A percentile compares a stretch with the other conserved stretches of the same genome.
phyloP scores from a whole-genome alignment of 202 grass and related monocot genomes.

The Cymbopogon flexuosus region DNA sequence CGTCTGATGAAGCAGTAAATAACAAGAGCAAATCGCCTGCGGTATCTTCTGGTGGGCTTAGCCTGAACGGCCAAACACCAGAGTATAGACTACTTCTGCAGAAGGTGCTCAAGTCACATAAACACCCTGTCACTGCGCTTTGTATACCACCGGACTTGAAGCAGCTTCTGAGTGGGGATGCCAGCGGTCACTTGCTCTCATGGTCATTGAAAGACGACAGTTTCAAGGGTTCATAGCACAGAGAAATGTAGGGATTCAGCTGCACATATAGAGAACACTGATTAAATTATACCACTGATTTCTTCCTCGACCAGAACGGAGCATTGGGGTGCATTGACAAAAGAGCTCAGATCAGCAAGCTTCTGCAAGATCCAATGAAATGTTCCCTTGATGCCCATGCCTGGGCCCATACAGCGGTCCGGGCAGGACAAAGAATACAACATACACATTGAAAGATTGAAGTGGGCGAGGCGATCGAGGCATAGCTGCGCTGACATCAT shows the following conservation, averaged over 20 bases:
- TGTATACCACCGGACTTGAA: conserved; percentile 85
- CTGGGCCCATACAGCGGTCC: neutral
- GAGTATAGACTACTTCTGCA: conserved; percentile 85
- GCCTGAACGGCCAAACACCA: conserved; percentile 48
- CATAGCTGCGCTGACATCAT: conserved; percentile 24
- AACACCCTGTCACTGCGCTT: conserved; percentile 93
- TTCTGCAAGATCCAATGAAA: conserved; percentile 26
- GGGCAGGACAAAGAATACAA: neutral
- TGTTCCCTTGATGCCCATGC: conserved; percentile 8
- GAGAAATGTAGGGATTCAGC: conserved; percentile 21
- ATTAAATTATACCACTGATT: conserved; percentile 37
- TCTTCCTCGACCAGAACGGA: conserved; percentile 21
- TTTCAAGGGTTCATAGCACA: conserved; percentile 62
- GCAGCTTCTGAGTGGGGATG: conserved; percentile 86
- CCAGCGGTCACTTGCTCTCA: conserved; percentile 63
- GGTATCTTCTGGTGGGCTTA: conserved; percentile 47
- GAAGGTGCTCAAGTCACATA: conserved; percentile 94
- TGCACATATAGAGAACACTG: conserved; percentile 31
- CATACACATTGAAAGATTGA: conserved; percentile 10
- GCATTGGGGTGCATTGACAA: conserved; percentile 21
- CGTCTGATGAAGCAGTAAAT: conserved; percentile 51
- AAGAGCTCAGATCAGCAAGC: conserved; percentile 2
- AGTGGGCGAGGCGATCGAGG: conserved; percentile 32
- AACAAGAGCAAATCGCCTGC: conserved; percentile 50
- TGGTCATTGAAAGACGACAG: conserved; percentile 90